A percentile compares a stretch with the other conserved stretches of the same genome.
Evolutionary conservation across 257 asterid genomes (phyloP).

Genomic region (Solanum dulcamara): DNA sequence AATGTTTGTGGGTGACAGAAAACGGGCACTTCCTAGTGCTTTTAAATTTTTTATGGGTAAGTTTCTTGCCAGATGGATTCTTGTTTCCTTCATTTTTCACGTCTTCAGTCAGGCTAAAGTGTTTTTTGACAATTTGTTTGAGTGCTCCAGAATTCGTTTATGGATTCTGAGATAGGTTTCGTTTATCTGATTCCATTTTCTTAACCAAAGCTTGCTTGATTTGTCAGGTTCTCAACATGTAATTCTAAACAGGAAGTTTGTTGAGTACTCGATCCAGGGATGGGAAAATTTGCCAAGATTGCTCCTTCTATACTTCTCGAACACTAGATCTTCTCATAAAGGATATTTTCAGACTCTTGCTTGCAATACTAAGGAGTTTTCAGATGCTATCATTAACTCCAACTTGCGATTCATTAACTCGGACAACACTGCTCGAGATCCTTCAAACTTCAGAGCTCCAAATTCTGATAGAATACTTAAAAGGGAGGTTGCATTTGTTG

Average conservation of each 20-base stretch:
- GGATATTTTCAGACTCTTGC: conserved; percentile 35
- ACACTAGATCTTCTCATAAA: conserved; percentile 20
- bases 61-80: neutral
- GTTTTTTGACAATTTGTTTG: neutral
- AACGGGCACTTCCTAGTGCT: conserved; percentile 19
- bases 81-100: neutral
- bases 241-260: conserved; percentile 21
- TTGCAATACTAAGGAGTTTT: conserved; percentile 20
- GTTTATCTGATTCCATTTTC: neutral
- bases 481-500: conserved; percentile 26
- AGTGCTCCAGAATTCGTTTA: neutral
- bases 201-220: neutral
- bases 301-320: conserved; percentile 30
- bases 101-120: neutral
- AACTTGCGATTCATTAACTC: conserved; percentile 11
- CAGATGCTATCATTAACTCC: conserved; percentile 23
- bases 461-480: conserved; percentile 2
- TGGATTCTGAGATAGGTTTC: neutral
- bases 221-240: conserved; percentile 31
- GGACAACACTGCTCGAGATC: neutral
- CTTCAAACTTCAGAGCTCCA: neutral
- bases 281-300: conserved; percentile 36
- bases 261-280: conserved; percentile 20
- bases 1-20: conserved; percentile 26
- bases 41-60: conserved; percentile 14